These are phyloP conservation scores for Pseudomonodictys pantanalensis DNA, from an alignment of 495 filamentous ascomycete species.

Conservation along the genomic window DNA sequence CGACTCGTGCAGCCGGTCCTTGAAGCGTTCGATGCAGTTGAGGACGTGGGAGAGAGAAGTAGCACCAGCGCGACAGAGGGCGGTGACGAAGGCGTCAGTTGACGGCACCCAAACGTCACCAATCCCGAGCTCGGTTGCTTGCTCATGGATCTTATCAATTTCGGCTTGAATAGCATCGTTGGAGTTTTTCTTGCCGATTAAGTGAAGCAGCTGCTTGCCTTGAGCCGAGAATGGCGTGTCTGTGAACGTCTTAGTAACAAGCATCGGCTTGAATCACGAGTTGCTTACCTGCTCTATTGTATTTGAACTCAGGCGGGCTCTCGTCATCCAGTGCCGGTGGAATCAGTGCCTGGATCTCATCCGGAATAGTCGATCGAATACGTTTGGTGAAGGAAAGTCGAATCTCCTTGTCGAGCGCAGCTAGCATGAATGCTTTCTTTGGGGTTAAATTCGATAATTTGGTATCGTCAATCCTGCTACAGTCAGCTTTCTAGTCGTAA, in stretches of 20 bases:
- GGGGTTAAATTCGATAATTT: slow-evolving; percentile 73
- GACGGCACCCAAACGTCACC: slow-evolving; percentile 73
- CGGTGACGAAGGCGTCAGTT: slow-evolving; percentile 88
- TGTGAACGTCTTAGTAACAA: slow-evolving; percentile 38
- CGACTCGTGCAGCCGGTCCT: slow-evolving; percentile 79
- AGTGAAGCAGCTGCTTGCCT: slow-evolving; percentile 71
- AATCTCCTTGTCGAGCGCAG: slow-evolving; percentile 94
- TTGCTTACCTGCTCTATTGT: slow-evolving; percentile 67
- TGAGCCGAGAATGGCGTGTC: slow-evolving; percentile 77
- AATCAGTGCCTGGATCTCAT: slow-evolving; percentile 79
- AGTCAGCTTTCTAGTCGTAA: slow-evolving; percentile 1
- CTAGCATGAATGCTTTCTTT: slow-evolving; percentile 86
- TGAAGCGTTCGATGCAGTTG: slow-evolving; percentile 92
- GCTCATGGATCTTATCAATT: slow-evolving; percentile 71
- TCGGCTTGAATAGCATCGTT: slow-evolving; percentile 77
- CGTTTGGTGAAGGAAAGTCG: slow-evolving; percentile 93
- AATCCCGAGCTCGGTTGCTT: slow-evolving; percentile 63
- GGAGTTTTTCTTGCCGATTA: slow-evolving; percentile 77
- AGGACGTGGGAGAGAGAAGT: slow-evolving; percentile 96
- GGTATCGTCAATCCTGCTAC: slow-evolving; percentile 71
- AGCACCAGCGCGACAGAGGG: slow-evolving; percentile 85
- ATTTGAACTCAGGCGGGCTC: slow-evolving; percentile 84
- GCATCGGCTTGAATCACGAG: not conserved
- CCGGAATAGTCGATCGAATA: slow-evolving; percentile 88
- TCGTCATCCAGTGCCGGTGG: slow-evolving; percentile 87